Percentiles rank a stretch among this genome's conserved stretches.
These are phyloP conservation scores for Penicillium hesseltinei DNA, from an alignment of 2,329 filamentous ascomycete species.

Conservation along the genomic window DNA sequence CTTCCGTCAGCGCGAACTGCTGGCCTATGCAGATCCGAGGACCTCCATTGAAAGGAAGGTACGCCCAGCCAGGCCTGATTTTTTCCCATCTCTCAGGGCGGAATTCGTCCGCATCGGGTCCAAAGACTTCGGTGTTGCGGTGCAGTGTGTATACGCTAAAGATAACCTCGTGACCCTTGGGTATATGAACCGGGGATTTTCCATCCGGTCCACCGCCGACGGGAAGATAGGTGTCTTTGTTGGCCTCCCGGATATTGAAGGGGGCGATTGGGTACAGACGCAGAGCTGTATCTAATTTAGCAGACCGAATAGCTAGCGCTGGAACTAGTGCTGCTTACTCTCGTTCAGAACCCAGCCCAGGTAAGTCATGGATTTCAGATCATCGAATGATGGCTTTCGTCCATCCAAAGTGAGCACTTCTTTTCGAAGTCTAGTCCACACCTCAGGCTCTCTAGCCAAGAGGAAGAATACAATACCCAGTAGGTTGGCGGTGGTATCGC, in stretches of 20 bases:
- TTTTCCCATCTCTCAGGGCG: slow-evolving; percentile 50
- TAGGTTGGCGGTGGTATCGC: slow-evolving; percentile 51
- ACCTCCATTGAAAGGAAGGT: slow-evolving; percentile 36
- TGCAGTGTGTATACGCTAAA: slow-evolving; percentile 73
- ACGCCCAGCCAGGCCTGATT: slow-evolving; percentile 31
- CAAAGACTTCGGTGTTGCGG: slow-evolving; percentile 54
- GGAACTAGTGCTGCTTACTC: slow-evolving; percentile 11
- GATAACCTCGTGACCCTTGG: slow-evolving; percentile 61
- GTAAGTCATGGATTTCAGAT: slow-evolving; percentile 26
- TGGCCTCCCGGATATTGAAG: slow-evolving; percentile 39
- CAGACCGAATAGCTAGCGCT: too few relatives aligned
- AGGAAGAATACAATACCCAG: slow-evolving; percentile 47
- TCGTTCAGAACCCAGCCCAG: slow-evolving; percentile 27
- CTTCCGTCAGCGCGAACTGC: slow-evolving; percentile 39
- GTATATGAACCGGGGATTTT: slow-evolving; percentile 59
- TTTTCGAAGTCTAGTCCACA: slow-evolving; percentile 38
- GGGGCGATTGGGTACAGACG: slow-evolving; percentile 47
- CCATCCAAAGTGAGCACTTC: slow-evolving; percentile 27
- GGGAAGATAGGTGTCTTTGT: slow-evolving; percentile 41
- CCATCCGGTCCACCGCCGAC: slow-evolving; percentile 60
- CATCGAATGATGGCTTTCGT: slow-evolving; percentile 21
- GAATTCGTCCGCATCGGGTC: slow-evolving; percentile 46
- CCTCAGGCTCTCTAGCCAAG: slow-evolving; percentile 40
- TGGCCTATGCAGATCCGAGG: slow-evolving; percentile 36
- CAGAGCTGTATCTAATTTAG: slow-evolving; percentile 27